Base-by-base conservation (phyloP, 352 stramenopile genomes). In the Globisporangium cederbergense region DNA sequence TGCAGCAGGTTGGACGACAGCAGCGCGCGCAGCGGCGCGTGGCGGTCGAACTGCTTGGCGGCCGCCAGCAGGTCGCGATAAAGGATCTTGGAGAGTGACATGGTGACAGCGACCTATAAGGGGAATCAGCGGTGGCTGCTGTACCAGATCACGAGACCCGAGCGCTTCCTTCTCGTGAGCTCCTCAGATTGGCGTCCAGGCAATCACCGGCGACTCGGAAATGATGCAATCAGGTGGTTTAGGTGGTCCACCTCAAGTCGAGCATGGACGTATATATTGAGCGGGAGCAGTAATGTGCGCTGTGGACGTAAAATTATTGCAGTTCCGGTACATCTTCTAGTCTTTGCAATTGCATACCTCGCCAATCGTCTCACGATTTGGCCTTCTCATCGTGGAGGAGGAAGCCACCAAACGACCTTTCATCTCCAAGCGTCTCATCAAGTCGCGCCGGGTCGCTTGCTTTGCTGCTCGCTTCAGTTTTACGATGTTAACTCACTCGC, bases 1-100 rank as follows among this genome's bases (percentile, higher is more conserved):
- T 83, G 72, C 9, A 86, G 72, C 64, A 93, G 62, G 38, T 82
- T 86, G 10, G 74, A 78, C 38, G 83, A 89, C 0, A 95, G 46
- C 16, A 92, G 68, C 34, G 84, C 78, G 11, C 85, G 84, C 28
- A 93, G 66, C 11, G 79, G 70, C 38, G 70, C 71, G 49, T 86
- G 73, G 34, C 75, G 65, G 72, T 95, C 84, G 51, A 93, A 74
- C 43, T 79, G 64, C 59, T 74, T 75, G 40, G 82, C 81, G 16
- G 65, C 68, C 36, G 62, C 50, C 47, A 93, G 68, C 63, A 95
- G 63, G 32, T 95, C 86, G 10, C 84, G 81, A 66, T 93, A 95
- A 45, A 93, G 63, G 53, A 79, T 59, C 47, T 75, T 78, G 25
- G 40, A 56, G 40, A 93, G 67, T 63, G 74, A 75, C 82, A 90